Percentiles rank a stretch among this genome's conserved stretches.
Conservation (phyloP, 768 basidiomycete species). For the Tubosaeta sp. region DNA sequence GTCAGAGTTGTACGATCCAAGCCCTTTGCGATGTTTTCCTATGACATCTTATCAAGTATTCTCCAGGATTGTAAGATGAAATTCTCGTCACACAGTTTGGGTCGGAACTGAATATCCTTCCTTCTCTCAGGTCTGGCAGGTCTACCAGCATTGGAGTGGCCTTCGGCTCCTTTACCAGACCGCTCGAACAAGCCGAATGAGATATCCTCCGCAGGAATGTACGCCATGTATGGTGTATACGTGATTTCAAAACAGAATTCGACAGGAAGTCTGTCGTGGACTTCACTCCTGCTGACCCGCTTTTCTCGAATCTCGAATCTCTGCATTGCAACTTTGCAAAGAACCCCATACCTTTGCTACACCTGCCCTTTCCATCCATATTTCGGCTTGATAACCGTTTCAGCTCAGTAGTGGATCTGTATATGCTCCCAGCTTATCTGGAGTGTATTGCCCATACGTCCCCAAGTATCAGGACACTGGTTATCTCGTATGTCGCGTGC, state of each 20-base stretch:
- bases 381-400: not conserved
- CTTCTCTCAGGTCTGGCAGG: not conserved
- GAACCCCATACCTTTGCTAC: not conserved
- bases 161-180: not conserved
- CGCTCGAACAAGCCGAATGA: slow-evolving; percentile 1
- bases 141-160: not conserved
- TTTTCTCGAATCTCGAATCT: slow-evolving; percentile 4
- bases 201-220: slow-evolving; percentile 1
- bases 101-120: not conserved
- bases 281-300: no score
- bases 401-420: not conserved
- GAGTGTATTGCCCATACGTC: not conserved
- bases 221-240: not conserved
- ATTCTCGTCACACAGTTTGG: not conserved
- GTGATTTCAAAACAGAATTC: not conserved
- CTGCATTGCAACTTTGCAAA: not conserved
- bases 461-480: not conserved
- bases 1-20: not conserved
- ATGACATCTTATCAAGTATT: not conserved
- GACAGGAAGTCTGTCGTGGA: not conserved
- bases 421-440: not conserved
- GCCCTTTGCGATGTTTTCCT: not conserved
- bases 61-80: not conserved
- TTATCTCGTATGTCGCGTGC: no score
- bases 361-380: not conserved